These are phyloP conservation scores for Amanita rubescens DNA, from an alignment of 768 basidiomycete species.

Conservation along the genomic window DNA sequence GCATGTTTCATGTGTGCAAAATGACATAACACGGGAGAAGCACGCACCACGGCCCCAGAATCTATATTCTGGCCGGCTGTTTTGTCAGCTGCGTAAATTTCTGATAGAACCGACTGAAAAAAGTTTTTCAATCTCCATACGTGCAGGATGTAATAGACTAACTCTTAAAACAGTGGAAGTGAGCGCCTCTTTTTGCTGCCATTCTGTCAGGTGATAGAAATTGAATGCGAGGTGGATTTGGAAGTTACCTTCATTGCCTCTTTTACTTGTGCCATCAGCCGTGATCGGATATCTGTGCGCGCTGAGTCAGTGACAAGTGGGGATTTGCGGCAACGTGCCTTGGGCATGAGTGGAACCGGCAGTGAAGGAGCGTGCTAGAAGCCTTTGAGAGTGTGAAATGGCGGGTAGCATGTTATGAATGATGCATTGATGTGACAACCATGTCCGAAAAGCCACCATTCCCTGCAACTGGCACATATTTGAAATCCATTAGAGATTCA, in stretches of 20 bases:
- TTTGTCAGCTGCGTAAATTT: constrained; percentile 66
- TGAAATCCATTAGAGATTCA: constrained; percentile 48
- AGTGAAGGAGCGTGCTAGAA: neutral
- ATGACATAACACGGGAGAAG: too few relatives aligned
- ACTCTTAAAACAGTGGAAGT: constrained; percentile 44
- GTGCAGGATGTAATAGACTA: constrained; percentile 14
- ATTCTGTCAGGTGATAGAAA: constrained; percentile 41
- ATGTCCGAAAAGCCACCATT: constrained; percentile 21
- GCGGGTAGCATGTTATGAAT: neutral
- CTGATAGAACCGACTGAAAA: constrained; percentile 56
- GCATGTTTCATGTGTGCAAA: neutral
- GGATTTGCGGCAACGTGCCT: too few relatives aligned
- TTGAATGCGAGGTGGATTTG: neutral
- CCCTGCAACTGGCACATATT: constrained; percentile 40
- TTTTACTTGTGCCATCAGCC: constrained; percentile 15
- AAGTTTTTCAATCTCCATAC: neutral
- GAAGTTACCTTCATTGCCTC: constrained; percentile 22
- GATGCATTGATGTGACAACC: neutral
- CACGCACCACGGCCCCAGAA: constrained; percentile 33
- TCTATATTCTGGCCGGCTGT: constrained; percentile 33
- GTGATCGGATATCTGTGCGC: constrained; percentile 25
- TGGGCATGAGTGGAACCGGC: too few relatives aligned
- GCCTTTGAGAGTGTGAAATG: neutral
- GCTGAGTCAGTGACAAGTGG: neutral
- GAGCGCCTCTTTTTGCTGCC: constrained; percentile 24